Evolutionary conservation across 1,284 basidiomycete species (phyloP).

Genomic region (Ceratobasidium sp.): DNA sequence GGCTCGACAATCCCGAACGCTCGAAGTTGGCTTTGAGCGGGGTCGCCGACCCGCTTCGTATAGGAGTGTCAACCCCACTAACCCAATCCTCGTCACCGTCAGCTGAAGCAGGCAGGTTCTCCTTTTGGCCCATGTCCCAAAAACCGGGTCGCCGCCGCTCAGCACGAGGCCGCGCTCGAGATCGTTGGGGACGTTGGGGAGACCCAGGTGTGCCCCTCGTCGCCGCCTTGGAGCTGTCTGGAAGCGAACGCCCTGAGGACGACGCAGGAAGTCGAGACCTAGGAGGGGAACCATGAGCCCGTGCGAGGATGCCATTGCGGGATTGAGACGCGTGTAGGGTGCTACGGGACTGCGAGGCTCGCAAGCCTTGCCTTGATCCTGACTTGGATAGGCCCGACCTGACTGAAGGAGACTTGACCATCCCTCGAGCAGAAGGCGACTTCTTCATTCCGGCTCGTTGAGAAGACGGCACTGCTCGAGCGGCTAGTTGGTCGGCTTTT

Average conservation of each 20-base stretch:
- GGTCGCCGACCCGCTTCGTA: background rate
- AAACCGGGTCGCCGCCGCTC: constrained; percentile 1
- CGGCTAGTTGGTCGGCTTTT: background rate
- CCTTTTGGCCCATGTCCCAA: background rate
- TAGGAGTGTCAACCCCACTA: background rate
- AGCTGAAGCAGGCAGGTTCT: constrained; percentile 1
- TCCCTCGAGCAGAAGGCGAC: constrained; percentile 7
- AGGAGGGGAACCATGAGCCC: background rate
- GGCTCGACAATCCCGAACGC: background rate
- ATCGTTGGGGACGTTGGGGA: background rate
- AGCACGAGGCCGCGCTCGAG: background rate
- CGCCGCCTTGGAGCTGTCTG: background rate
- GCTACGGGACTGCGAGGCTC: background rate
- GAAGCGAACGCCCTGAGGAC: constrained; percentile 17
- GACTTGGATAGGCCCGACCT: constrained; percentile 23
- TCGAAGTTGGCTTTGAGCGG: too few relatives aligned
- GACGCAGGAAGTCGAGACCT: background rate
- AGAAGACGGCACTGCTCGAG: background rate
- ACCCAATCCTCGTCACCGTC: background rate
- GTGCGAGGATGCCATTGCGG: background rate
- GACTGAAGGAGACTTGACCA: constrained; percentile 23
- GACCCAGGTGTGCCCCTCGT: background rate
- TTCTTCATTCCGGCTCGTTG: background rate
- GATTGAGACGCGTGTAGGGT: background rate
- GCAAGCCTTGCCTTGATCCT: background rate